These are phyloP conservation scores for Cetradonia linearis DNA, from an alignment of 495 filamentous ascomycete genomes.

Conservation along the genomic window DNA sequence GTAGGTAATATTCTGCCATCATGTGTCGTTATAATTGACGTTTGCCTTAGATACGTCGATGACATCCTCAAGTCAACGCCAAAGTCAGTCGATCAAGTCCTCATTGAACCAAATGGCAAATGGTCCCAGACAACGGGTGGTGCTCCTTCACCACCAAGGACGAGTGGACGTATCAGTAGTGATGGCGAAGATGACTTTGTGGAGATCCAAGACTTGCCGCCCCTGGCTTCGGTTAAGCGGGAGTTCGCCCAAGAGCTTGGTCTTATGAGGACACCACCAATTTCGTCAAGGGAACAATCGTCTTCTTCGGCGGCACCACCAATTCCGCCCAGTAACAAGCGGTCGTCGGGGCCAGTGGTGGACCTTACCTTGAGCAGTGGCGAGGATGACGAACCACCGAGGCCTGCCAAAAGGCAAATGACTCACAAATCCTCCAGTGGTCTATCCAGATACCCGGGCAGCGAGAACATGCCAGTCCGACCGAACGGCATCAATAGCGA, in stretches of 20 bases:
- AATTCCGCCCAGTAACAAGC: conserved; percentile 42
- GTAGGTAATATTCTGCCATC: conserved; percentile 39
- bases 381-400: conserved; percentile 57
- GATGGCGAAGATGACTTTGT: conserved; percentile 63
- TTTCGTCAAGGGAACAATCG: conserved; percentile 47
- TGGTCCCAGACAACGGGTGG: conserved; percentile 51
- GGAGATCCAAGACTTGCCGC: conserved; percentile 48
- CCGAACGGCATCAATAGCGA: conserved; percentile 3
- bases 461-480: conserved; percentile 2
- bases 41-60: conserved; percentile 64
- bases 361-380: conserved; percentile 71
- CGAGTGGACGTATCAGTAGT: conserved; percentile 32
- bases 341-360: conserved; percentile 55
- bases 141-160: conserved; percentile 26
- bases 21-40: conserved; percentile 9
- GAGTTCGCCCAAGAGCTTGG: conserved; percentile 33
- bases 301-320: conserved; percentile 37
- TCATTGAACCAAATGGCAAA: conserved; percentile 74
- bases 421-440: conserved; percentile 8
- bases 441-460: not conserved
- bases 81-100: conserved; percentile 65
- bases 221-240: conserved; percentile 37
- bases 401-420: conserved; percentile 45
- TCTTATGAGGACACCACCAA: conserved; percentile 41
- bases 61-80: conserved; percentile 70